Conservation (phyloP, 2,329 filamentous ascomycete species). For the Penicillium sp. region DNA sequence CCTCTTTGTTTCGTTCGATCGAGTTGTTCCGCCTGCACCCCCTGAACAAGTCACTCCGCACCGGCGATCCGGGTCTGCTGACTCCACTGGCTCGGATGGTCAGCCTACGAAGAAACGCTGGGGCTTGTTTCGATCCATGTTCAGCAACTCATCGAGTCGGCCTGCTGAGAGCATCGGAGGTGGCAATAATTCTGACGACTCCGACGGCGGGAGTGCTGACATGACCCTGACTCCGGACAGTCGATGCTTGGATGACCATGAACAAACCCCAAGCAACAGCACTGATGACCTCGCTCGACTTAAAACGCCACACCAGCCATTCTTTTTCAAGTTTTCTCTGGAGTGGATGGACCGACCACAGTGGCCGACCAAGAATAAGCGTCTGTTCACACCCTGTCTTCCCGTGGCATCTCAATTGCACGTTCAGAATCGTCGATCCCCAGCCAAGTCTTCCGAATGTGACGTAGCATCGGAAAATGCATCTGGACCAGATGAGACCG, state of each 20-base stretch:
- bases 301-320: constrained; percentile 48
- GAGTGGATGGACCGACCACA: constrained; percentile 56
- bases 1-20: constrained; percentile 59
- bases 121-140: constrained; percentile 48
- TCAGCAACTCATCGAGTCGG: constrained; percentile 44
- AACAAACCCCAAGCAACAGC: constrained; percentile 17
- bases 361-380: constrained; percentile 47
- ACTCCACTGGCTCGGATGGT: constrained; percentile 22
- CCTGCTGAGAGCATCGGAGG: constrained; percentile 38
- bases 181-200: constrained; percentile 37
- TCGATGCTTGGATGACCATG: constrained; percentile 26
- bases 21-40: constrained; percentile 44
- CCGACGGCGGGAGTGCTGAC: constrained; percentile 28
- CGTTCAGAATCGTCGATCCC: constrained; percentile 41
- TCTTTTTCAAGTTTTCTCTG: constrained; percentile 63
- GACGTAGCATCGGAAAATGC: constrained; percentile 23
- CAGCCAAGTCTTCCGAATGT: constrained; percentile 20
- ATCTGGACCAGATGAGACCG: constrained; percentile 17
- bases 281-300: constrained; percentile 28
- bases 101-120: constrained; percentile 42
- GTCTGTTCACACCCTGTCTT: constrained; percentile 52
- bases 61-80: constrained; percentile 33
- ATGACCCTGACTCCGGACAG: constrained; percentile 19
- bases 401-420: constrained; percentile 52
- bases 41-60: constrained; percentile 30